Conservation (phyloP, 2,329 filamentous ascomycete species). For the Atkinsonella texensis region DNA sequence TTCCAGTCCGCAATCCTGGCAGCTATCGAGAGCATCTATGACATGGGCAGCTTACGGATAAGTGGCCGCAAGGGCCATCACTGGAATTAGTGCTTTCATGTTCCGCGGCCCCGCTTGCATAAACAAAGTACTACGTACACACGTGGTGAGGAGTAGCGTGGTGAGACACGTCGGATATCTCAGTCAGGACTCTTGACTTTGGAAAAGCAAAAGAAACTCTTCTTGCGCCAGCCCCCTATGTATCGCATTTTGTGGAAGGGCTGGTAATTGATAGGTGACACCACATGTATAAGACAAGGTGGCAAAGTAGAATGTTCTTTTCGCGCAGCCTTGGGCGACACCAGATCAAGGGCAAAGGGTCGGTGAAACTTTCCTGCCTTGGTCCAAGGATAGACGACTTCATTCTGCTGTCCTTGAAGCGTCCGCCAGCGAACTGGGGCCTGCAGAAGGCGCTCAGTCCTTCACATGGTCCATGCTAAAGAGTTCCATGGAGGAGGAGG, state of each 20-base stretch:
- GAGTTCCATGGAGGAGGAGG: not conserved
- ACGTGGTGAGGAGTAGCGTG: too few species aligned
- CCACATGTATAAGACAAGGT: conserved; percentile 3
- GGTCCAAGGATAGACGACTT: not conserved
- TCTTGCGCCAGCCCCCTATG: not conserved
- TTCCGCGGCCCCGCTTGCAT: too few species aligned
- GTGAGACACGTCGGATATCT: too few species aligned
- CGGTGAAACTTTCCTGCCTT: not conserved
- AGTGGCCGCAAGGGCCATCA: too few species aligned
- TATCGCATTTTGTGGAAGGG: not conserved
- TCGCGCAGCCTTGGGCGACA: not conserved
- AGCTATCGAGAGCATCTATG: too few species aligned
- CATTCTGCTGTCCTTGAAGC: too few species aligned
- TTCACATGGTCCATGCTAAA: not conserved
- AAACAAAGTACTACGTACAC: too few species aligned
- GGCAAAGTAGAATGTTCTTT: not conserved
- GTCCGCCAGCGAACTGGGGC: not conserved
- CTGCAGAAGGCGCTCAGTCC: not conserved
- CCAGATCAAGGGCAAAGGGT: not conserved
- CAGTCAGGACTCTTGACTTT: too few species aligned
- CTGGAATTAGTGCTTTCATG: too few species aligned
- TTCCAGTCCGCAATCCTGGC: too few species aligned
- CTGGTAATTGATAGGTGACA: not conserved
- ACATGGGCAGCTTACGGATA: too few species aligned
- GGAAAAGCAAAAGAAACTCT: not conserved